Evolutionary conservation across 331 rosid genomes (phyloP).

Genomic region (Cydonia oblonga): DNA sequence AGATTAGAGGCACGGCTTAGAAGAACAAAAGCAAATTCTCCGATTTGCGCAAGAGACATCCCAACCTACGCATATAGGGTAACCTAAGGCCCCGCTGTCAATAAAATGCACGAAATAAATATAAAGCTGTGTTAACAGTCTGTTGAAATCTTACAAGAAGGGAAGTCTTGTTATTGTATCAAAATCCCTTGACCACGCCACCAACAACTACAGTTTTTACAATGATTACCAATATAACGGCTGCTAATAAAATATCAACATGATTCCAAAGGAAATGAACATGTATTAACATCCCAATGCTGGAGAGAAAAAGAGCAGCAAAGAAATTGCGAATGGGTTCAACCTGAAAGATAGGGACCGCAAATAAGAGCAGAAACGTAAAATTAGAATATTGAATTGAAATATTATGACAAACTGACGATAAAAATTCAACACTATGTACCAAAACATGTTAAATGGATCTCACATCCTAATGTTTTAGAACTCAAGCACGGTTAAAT

Average conservation of each 20-base stretch:
- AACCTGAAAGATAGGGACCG: conserved; percentile 41
- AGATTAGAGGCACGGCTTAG: conserved; percentile 96
- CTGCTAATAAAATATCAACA: conserved; percentile 83
- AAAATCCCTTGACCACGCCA: conserved; percentile 80
- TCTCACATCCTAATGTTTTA: neutral
- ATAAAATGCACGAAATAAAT: conserved; percentile 23
- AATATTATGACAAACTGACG: neutral
- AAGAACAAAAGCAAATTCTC: conserved; percentile 95
- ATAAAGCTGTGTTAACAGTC: conserved; percentile 6
- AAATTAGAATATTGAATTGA: neutral
- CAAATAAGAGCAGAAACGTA: conserved; percentile 9
- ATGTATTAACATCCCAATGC: conserved; percentile 95
- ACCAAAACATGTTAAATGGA: neutral
- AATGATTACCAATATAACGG: conserved; percentile 83
- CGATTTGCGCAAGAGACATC: conserved; percentile 90
- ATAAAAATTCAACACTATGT: neutral
- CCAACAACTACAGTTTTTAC: conserved; percentile 69
- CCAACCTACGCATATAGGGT: conserved; percentile 75
- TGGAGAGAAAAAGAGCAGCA: conserved; percentile 90
- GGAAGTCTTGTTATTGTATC: conserved; percentile 77
- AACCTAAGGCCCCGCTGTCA: conserved; percentile 51
- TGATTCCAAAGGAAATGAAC: conserved; percentile 96
- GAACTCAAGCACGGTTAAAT: no score
- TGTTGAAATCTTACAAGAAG: conserved; percentile 65
- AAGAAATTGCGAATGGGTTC: conserved; percentile 91